Evolutionary conservation across 2,329 filamentous ascomycete species (phyloP), one percentile per base, ranked within the genome.

Genomic region (Aspergillus calidoustus): DNA sequence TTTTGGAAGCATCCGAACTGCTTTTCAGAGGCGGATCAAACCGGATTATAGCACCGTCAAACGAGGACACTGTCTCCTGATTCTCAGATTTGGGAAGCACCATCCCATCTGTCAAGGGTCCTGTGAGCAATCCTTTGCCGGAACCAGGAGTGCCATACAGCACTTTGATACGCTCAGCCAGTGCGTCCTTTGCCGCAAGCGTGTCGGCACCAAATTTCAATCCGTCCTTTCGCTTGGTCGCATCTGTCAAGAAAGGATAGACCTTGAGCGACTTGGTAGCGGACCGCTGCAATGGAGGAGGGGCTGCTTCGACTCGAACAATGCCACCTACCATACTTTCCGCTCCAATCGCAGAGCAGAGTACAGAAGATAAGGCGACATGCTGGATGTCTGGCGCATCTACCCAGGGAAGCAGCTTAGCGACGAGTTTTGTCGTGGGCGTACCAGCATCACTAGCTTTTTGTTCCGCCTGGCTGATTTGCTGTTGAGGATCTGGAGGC

Each of bases 131-230:
- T 1, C 90, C 87, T 48, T 81, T 78, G 23, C 86, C 85, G 0
- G 80, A 81, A 43, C 82, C 84, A 31, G 81, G 74, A 31, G 82
- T 83, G 22, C 87, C 86, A 68, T 95, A 95, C 3, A 92, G 85
- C 11, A 88, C 84, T 64, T 87, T 86, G 64, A 97, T 88, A 48
- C 87, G 86, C 71, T 90, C 89, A 3, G 88, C 87, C 67, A 81
- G 64, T 8, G 93, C 92, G 71, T 96, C 92, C 56, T 89, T 89
- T 68, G 95, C 91, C 6, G 90, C 86, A 69, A 92, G 91, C 0
- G 92, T 91, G 69, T 97, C 92, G 15, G 93, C 92, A 4, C 94
- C 94, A 72, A 98, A 96, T 69, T 88, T 92, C 23, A 97, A 82
- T 0, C 89, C 90, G 50, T 89, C 84, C 41, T 83, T 84, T 44